A percentile compares a stretch with the other conserved stretches of the same genome.
These are phyloP conservation scores for Xerophyta viscosa DNA, from an alignment of 106 monocot genomes.

Conservation along the genomic window DNA sequence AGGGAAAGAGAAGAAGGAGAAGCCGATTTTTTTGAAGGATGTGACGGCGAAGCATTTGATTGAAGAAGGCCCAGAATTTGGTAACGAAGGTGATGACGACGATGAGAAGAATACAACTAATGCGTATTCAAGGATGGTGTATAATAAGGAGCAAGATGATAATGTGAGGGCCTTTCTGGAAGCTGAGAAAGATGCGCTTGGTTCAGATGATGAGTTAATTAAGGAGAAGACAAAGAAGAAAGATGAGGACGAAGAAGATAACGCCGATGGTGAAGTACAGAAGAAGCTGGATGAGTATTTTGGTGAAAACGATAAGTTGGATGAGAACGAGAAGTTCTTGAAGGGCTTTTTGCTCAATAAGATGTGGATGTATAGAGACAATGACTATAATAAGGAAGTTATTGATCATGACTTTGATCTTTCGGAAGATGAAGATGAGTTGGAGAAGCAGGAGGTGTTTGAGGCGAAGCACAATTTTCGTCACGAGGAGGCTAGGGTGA, in stretches of 20 bases:
- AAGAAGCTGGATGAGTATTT: constrained; percentile 55
- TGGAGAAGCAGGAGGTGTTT: constrained; percentile 78
- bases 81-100: background rate
- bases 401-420: constrained; percentile 28
- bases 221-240: constrained; percentile 37
- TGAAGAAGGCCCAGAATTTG: constrained; percentile 73
- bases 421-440: constrained; percentile 79
- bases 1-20: constrained; percentile 41
- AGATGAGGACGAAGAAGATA: constrained; percentile 24
- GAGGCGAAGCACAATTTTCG: constrained; percentile 82
- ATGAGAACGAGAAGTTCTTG: constrained; percentile 62
- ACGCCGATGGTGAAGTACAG: constrained; percentile 20
- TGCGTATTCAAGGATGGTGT: constrained; percentile 39
- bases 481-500: constrained; percentile 81
- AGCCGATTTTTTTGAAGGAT: constrained; percentile 84
- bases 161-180: constrained; percentile 53
- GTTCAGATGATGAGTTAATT: constrained; percentile 42
- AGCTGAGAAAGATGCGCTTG: constrained; percentile 44
- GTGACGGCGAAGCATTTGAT: constrained; percentile 59
- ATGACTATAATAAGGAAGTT: constrained; percentile 13
- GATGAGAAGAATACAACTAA: constrained; percentile 10
- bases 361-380: constrained; percentile 48
- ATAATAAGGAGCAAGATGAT: constrained; percentile 61
- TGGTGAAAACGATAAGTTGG: constrained; percentile 50
- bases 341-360: constrained; percentile 60